A percentile compares a stretch with the other conserved stretches of the same genome.
These are phyloP conservation scores for Melastoma malabathricum DNA, from an alignment of 345 rosid species.

Conservation along the genomic window DNA sequence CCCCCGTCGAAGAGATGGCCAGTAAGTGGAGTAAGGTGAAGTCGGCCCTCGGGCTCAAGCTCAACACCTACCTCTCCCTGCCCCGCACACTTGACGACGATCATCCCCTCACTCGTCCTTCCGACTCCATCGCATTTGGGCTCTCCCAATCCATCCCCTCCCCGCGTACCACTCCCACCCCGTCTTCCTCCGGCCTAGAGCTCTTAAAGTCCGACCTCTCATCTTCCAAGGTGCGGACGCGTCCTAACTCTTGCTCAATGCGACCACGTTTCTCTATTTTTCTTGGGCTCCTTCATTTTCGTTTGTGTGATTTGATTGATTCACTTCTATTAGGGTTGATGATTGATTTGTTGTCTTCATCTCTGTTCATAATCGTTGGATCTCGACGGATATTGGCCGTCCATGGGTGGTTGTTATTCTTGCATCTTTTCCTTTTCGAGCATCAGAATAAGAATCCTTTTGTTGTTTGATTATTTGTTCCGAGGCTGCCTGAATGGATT, in stretches of 20 bases:
- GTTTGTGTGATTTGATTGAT: too few species aligned
- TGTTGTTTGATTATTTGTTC: too few species aligned
- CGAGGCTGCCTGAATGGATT: too few species aligned
- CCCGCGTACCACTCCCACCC: slow-evolving; percentile 36
- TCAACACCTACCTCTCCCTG: slow-evolving; percentile 39
- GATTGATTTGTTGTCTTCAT: too few species aligned
- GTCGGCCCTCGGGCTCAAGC: slow-evolving; percentile 53
- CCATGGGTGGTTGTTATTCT: too few species aligned
- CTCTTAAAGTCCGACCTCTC: slow-evolving; percentile 34
- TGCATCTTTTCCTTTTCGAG: too few species aligned
- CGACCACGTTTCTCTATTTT: background rate
- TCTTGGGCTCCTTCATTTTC: too few species aligned
- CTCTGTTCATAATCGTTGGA: too few species aligned
- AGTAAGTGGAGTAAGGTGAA: slow-evolving; percentile 83
- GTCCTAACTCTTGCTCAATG: background rate
- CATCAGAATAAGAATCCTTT: too few species aligned
- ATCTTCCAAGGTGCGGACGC: slow-evolving; percentile 44
- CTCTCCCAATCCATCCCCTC: slow-evolving; percentile 11
- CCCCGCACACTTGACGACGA: slow-evolving; percentile 39
- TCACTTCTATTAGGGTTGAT: too few species aligned
- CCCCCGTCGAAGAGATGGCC: slow-evolving; percentile 21
- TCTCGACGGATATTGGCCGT: too few species aligned
- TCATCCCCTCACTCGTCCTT: slow-evolving; percentile 1
- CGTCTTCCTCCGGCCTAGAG: slow-evolving; percentile 58
- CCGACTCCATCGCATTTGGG: background rate